These are phyloP conservation scores for Theileria parva DNA, from an alignment of 169 alveolate genomes.

Conservation along the genomic window DNA sequence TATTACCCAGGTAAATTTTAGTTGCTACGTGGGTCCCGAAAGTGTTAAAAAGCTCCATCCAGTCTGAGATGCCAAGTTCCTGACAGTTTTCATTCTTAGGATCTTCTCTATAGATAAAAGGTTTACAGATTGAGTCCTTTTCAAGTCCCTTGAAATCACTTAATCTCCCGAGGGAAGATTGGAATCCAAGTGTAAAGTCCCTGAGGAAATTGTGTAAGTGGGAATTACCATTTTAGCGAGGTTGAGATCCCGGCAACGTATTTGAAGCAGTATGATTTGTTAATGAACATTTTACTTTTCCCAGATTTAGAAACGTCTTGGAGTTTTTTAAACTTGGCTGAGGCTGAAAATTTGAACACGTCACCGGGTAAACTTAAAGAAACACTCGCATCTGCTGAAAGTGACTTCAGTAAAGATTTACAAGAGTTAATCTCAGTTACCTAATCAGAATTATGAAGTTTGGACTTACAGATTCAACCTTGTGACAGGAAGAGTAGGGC, in stretches of 20 bases:
- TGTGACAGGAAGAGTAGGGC: constrained; percentile 54
- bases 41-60: constrained; percentile 53
- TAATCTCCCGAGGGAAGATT: constrained; percentile 18
- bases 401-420: constrained; percentile 19
- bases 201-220: neutral
- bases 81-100: constrained; percentile 36
- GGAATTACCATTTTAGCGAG: constrained; percentile 37
- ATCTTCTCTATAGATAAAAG: constrained; percentile 34
- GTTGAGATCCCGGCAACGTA: constrained; percentile 65
- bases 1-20: constrained; percentile 42
- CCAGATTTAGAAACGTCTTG: constrained; percentile 19
- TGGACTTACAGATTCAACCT: constrained; percentile 50
- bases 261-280: constrained; percentile 60
- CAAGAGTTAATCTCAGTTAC: constrained; percentile 38
- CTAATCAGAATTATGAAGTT: neutral
- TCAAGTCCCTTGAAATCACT: constrained; percentile 12
- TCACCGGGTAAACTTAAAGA: constrained; percentile 55
- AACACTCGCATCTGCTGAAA: constrained; percentile 60
- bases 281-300: constrained; percentile 18
- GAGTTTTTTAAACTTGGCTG: constrained; percentile 43
- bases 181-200: constrained; percentile 52
- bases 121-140: constrained; percentile 19
- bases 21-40: constrained; percentile 66
- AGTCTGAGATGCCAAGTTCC: constrained; percentile 28
- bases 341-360: constrained; percentile 47